Conservation (phyloP, 352 stramenopile genomes). For the Thraustotheca clavata region DNA sequence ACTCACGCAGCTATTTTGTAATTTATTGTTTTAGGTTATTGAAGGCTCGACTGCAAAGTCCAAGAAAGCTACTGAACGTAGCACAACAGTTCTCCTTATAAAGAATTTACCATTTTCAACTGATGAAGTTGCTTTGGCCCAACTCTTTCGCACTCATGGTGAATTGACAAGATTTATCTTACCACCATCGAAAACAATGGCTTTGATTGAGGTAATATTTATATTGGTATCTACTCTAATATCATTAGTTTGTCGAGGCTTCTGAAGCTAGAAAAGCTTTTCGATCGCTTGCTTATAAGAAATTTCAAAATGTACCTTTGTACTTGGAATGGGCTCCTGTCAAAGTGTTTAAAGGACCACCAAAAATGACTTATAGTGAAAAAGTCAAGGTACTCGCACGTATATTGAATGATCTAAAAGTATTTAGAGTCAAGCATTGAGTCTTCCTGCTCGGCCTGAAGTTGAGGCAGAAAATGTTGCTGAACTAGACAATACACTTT, state of each 20-base stretch:
- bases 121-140: conserved; percentile 87
- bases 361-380: conserved; percentile 7
- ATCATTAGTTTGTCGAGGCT: conserved; percentile 78
- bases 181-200: conserved; percentile 91
- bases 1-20: conserved; percentile 74
- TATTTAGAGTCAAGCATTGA: conserved; percentile 38
- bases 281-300: conserved; percentile 95
- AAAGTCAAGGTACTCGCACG: conserved; percentile 15
- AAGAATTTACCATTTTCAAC: conserved; percentile 98
- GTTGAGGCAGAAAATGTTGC: conserved; percentile 34
- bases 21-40: conserved; percentile 17
- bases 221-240: no score
- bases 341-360: conserved; percentile 57
- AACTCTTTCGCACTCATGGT: conserved; percentile 91
- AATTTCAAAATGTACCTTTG: conserved; percentile 97
- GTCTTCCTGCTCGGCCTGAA: conserved; percentile 37
- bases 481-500: conserved; percentile 85
- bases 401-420: conserved; percentile 1
- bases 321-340: conserved; percentile 98
- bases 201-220: conserved; percentile 77
- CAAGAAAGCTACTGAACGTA: conserved; percentile 74
- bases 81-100: conserved; percentile 92
- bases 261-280: conserved; percentile 94
- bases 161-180: conserved; percentile 83
- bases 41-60: conserved; percentile 28